Evolutionary conservation across 441 rosid genomes (phyloP), one percentile per base, ranked within the genome.

Genomic region (Syzygium malaccense): DNA sequence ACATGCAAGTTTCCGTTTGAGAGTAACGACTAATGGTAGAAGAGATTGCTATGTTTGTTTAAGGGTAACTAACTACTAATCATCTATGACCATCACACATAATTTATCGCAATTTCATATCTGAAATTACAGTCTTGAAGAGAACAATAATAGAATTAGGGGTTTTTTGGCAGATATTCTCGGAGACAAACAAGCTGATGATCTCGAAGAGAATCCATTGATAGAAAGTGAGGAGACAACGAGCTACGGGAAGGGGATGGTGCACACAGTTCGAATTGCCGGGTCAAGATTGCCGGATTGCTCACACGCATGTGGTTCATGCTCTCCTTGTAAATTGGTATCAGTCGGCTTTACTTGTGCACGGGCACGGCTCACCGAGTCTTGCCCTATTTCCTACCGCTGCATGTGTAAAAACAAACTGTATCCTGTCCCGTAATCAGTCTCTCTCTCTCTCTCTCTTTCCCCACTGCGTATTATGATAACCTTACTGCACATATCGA

Each of bases 231-330:
- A 75, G 83, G 85, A 45, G 88, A 17, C 4, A 17, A 26, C 30
- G 41, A 55, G 68, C 28, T 23, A 45, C 1, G 64, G 19, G 86
- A 87, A 15, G 23, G 41, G 19, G 14, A 55, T 4, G 32, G 66
- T 33, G 25, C 86, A 19, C 62, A 55, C 89, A 30, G 64, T 89
- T 45, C 87, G 57, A 56, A 68, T 89, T 10, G 91, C 86, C 9
- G 91, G 91, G 41, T 89, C 91, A 53, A 87, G 89, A 58, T 32
- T 89, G 33, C 91, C 91, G 26, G 91, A 89, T 53, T 89, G 89
- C 87, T 89, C 89, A 4, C 91, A 89, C 28, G 91, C 91, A n/a
- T 89, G 91, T 30, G 91, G 91, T 20, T 58, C 89, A 48, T 89
- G 91, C 87, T 64, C 85, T 20, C 91, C 91, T 28, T 89, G 89